Percentiles rank a stretch among this genome's conserved stretches.
These are phyloP conservation scores for Colletotrichum sp. DNA, from an alignment of 2,329 filamentous ascomycete species.

Conservation along the genomic window DNA sequence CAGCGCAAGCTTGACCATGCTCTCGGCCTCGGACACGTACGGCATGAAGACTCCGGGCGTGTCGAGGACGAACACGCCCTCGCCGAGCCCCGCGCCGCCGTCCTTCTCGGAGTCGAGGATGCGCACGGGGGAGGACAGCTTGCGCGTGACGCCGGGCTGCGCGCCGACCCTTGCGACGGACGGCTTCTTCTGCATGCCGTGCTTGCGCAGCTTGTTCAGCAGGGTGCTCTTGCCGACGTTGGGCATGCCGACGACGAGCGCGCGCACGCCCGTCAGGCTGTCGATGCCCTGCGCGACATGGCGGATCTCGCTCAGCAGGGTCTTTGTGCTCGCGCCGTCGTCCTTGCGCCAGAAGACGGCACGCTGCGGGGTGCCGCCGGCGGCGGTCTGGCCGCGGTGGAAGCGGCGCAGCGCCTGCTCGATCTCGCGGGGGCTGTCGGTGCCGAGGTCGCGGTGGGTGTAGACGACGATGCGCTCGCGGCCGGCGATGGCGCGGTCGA, in stretches of 20 bases:
- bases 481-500: conserved; percentile 78
- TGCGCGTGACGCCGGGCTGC: conserved; percentile 89
- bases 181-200: conserved; percentile 59
- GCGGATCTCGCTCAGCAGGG: conserved; percentile 44
- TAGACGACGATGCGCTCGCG: conserved; percentile 84
- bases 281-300: conserved; percentile 39
- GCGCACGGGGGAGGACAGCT: conserved; percentile 82
- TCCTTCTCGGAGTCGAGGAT: conserved; percentile 53
- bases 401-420: conserved; percentile 34
- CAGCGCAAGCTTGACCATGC: conserved; percentile 94
- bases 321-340: conserved; percentile 34
- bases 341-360: conserved; percentile 51
- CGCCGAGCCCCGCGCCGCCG: conserved; percentile 37
- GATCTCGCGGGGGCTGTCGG: conserved; percentile 31
- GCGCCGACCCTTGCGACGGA: conserved; percentile 85
- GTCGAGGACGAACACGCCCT: conserved; percentile 84
- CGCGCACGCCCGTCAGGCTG: conserved; percentile 79
- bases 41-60: conserved; percentile 96
- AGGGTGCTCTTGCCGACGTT: conserved; percentile 96
- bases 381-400: conserved; percentile 27
- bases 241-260: conserved; percentile 94
- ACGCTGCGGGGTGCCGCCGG: conserved; percentile 21
- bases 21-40: conserved; percentile 82
- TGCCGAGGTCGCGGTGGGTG: conserved; percentile 83
- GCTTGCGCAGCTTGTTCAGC: conserved; percentile 81